Evolutionary conservation across 192 early-diverging fungal genomes (phyloP).

Genomic region (Blastocladiella britannica): DNA sequence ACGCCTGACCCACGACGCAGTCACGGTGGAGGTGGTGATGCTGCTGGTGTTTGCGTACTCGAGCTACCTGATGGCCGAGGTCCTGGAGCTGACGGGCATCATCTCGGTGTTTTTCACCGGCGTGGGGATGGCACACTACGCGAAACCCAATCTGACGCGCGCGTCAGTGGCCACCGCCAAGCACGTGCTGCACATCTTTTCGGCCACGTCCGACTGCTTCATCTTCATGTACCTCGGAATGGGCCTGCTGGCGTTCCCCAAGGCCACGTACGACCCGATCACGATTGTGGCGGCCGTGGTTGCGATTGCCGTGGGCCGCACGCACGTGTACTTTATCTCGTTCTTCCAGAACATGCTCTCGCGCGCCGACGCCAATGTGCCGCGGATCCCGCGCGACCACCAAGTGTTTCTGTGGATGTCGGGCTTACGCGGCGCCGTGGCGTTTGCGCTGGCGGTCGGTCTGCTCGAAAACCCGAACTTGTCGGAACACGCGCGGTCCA

Average conservation of each 20-base stretch:
- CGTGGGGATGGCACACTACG: conserved; percentile 36
- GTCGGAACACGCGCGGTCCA: conserved; percentile 19
- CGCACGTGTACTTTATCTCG: conserved; percentile 33
- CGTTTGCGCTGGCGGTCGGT: conserved; percentile 33
- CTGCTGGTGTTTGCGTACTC: conserved; percentile 29
- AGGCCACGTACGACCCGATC: conserved; percentile 20
- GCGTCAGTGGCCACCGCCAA: conserved; percentile 15
- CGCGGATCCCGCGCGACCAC: conserved; percentile 21
- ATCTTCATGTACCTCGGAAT: conserved; percentile 40
- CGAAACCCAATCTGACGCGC: conserved; percentile 21
- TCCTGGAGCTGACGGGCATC: conserved; percentile 29
- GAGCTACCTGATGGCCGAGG: conserved; percentile 30
- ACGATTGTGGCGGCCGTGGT: conserved; percentile 23
- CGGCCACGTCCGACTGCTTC: conserved; percentile 28
- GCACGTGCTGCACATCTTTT: conserved; percentile 24
- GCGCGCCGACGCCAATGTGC: conserved; percentile 4
- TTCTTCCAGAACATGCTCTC: conserved; percentile 16
- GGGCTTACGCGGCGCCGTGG: conserved; percentile 36
- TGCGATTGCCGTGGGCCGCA: conserved; percentile 25
- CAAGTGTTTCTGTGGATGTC: conserved; percentile 36
- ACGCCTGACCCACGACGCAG: conserved; percentile 15
- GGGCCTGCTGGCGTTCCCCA: conserved; percentile 29
- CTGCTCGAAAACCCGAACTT: conserved; percentile 33
- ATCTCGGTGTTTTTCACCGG: conserved; percentile 38
- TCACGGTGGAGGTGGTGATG: conserved; percentile 35